Percentiles rank a stretch among this genome's conserved stretches.
Evolutionary conservation across 139 green algal species (phyloP).

Genomic region (Medakamo hakoo): DNA sequence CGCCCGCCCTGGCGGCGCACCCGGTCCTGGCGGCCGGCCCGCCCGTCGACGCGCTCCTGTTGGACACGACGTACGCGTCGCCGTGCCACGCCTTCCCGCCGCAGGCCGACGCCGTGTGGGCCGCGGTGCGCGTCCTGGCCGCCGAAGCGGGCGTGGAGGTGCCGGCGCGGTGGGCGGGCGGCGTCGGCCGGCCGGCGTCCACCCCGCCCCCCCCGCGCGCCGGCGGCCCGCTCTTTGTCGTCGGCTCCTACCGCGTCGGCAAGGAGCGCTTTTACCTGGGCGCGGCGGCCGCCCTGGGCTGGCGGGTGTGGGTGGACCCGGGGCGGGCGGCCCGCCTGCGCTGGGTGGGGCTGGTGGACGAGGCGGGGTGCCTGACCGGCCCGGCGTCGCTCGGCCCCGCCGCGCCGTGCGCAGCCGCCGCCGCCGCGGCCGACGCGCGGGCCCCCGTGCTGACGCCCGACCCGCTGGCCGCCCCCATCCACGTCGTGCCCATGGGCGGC

Average conservation of each 20-base stretch:
- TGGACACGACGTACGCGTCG: slow-evolving; percentile 90
- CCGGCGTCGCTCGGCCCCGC: too few species aligned
- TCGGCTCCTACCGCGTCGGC: slow-evolving; percentile 65
- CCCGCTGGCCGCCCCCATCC: neutral
- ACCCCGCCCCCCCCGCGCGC: too few species aligned
- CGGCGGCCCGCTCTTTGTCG: too few species aligned
- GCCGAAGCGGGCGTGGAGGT: slow-evolving; percentile 26
- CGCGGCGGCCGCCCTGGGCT: slow-evolving; percentile 38
- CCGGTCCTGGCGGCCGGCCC: slow-evolving; percentile 22
- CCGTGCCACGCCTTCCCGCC: slow-evolving; percentile 55
- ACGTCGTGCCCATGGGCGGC: neutral
- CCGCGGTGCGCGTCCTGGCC: neutral
- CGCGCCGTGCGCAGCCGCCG: too few species aligned
- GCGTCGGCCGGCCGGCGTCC: too few species aligned
- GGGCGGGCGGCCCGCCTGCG: too few species aligned
- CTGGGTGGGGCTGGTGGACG: too few species aligned
- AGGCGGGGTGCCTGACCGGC: too few species aligned
- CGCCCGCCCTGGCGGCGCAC: slow-evolving; percentile 27
- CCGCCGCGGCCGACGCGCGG: too few species aligned
- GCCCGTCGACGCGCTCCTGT: slow-evolving; percentile 37
- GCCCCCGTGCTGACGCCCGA: too few species aligned
- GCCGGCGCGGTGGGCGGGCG: too few species aligned
- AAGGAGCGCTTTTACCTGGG: slow-evolving; percentile 84
- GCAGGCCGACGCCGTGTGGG: slow-evolving; percentile 19
- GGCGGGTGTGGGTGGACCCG: slow-evolving; percentile 36